phyloP scores from a whole-genome alignment of 2,329 filamentous ascomycete genomes.

The Venturia nashicola region DNA sequence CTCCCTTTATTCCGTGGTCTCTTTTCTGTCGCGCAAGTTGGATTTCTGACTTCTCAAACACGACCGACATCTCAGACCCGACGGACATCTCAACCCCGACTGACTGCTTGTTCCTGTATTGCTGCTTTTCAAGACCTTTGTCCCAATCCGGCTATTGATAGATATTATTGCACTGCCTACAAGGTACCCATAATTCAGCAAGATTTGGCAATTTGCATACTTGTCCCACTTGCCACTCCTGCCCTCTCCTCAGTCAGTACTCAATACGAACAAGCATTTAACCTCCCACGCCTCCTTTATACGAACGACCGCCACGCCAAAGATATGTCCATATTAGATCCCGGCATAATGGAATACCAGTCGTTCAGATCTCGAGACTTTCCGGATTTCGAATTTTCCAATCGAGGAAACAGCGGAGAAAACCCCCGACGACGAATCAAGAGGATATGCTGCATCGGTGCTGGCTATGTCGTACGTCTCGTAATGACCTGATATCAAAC shows the following conservation, averaged over 20 bases:
- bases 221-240: too few relatives aligned
- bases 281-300: background rate
- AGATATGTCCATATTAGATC: background rate
- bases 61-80: too few relatives aligned
- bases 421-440: slow-evolving; percentile 21
- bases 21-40: background rate
- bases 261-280: background rate
- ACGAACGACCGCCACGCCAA: background rate
- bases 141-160: background rate
- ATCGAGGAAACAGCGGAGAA: background rate
- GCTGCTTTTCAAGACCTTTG: background rate
- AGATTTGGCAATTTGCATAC: background rate
- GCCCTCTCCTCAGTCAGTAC: background rate
- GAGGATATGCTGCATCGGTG: slow-evolving; percentile 62
- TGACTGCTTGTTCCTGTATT: background rate
- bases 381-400: background rate
- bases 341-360: background rate
- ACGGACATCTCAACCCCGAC: too few relatives aligned
- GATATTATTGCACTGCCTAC: background rate
- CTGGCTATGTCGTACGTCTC: slow-evolving; percentile 57
- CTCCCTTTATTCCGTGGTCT: background rate
- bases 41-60: background rate
- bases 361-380: background rate
- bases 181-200: background rate
- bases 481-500: background rate